Conservation (phyloP, 2,329 filamentous ascomycete species). For the Fusarium dlaminii region DNA sequence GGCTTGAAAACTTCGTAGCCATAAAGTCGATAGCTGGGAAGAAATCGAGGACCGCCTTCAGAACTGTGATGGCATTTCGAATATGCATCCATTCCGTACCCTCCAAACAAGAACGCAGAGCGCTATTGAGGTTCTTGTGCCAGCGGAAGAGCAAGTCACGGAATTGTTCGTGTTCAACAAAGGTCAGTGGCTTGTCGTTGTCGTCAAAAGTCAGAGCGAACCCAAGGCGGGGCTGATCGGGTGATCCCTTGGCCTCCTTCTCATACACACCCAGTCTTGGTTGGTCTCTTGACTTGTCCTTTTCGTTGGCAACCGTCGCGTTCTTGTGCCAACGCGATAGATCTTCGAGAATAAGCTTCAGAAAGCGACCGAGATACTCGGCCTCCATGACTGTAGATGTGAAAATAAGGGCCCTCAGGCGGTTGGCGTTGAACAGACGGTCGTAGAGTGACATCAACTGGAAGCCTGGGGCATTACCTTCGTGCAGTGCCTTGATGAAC, state of each 20-base stretch:
- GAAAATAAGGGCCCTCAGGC: constrained; percentile 84
- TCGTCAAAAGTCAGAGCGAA: constrained; percentile 80
- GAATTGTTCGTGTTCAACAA: constrained; percentile 87
- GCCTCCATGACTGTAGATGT: constrained; percentile 90
- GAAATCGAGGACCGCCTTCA: constrained; percentile 81
- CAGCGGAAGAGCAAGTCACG: constrained; percentile 86
- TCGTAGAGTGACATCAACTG: constrained; percentile 85
- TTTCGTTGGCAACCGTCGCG: constrained; percentile 61
- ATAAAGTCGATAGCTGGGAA: constrained; percentile 94
- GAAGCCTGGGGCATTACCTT: constrained; percentile 85
- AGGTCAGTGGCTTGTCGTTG: constrained; percentile 71
- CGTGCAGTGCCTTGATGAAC: constrained; percentile 88
- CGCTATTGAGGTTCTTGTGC: constrained; percentile 83
- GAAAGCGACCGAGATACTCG: constrained; percentile 90
- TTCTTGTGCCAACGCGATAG: constrained; percentile 86
- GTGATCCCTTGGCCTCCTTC: constrained; percentile 71
- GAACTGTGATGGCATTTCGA: constrained; percentile 89
- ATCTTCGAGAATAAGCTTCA: constrained; percentile 83
- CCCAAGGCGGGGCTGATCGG: constrained; percentile 71
- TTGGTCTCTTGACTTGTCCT: constrained; percentile 52
- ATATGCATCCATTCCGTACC: constrained; percentile 97
- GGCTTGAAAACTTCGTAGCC: constrained; percentile 71
- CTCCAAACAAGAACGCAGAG: constrained; percentile 83
- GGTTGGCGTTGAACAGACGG: constrained; percentile 83
- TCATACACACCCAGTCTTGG: constrained; percentile 80